Base-by-base conservation (phyloP, 2,329 filamentous ascomycete species). In the Arachnopeziza araneosa region DNA sequence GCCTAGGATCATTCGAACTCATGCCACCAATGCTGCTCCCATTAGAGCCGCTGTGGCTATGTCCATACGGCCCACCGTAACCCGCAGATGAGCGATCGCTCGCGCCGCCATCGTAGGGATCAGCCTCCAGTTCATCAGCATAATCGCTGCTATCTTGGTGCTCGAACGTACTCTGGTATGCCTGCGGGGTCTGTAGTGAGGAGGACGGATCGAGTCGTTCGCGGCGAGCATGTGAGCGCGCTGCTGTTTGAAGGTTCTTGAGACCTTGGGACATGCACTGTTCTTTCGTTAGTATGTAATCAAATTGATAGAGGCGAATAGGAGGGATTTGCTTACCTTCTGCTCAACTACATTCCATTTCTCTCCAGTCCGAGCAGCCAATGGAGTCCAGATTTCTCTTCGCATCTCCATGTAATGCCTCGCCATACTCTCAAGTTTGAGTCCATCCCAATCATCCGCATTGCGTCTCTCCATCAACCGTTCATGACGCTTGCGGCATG, bases 401-500 rank as follows among this genome's bases (percentile, higher is more conserved):
- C 92, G 83, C 77, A 89, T 83, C 63, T 80, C 81, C 83, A 91
- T 90, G 75, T 96, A 96, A 71, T 89, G 87, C 72, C 83, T 84
- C 48, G 90, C 89, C 50, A 96, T 78, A 10, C 80, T 79, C 72
- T 93, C 89, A 24, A 93, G 79, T 77, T 90, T 90, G 66, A 86
- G 79, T 22, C 83, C 83, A 68, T 93, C 89, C 87, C 90, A 95
- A 69, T 93, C 88, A 60, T 71, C 79, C 71, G 60, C 72, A 64
- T 60, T 69, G 4, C 66, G 81, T 66, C 87, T 85, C 75, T 93
- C 89, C 80, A 93, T 87, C 66, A 96, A 77, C 50, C 91, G 83
- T 75, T 96, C 91, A 69, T 96, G 91, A 58, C 91, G 85, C 77
- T 96, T 96, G 65, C 91, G 89, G 76, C 91, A 96, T 21, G 92